Evolutionary conservation across 352 stramenopile genomes (phyloP).

Genomic region (Phytopythium helicoides): DNA sequence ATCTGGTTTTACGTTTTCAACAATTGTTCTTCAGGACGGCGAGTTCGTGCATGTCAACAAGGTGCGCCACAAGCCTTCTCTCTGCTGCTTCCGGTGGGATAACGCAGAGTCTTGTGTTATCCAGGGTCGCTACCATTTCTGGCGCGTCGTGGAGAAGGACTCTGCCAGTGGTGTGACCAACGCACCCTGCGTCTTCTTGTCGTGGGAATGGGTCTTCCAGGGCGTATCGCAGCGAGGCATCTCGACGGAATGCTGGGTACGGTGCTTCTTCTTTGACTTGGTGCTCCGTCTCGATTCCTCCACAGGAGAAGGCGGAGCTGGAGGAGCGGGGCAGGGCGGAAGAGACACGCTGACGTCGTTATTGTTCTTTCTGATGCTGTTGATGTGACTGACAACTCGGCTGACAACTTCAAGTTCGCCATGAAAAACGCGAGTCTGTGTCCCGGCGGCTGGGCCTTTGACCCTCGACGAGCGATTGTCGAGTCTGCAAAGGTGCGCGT

Average conservation of each 20-base stretch:
- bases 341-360: slow-evolving; percentile 1
- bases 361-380: slow-evolving; percentile 3
- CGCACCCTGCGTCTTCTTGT: slow-evolving; percentile 72
- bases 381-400: slow-evolving; percentile 1
- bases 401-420: slow-evolving; percentile 44
- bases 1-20: slow-evolving; percentile 71
- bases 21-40: slow-evolving; percentile 67
- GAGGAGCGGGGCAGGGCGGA: not conserved
- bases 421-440: slow-evolving; percentile 80
- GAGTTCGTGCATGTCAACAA: slow-evolving; percentile 88
- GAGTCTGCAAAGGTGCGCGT: slow-evolving; percentile 61
- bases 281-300: not conserved
- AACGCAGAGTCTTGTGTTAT: slow-evolving; percentile 7
- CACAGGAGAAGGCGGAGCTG: too few species aligned
- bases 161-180: slow-evolving; percentile 28
- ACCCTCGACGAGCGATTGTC: slow-evolving; percentile 68
- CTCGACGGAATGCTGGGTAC: slow-evolving; percentile 79
- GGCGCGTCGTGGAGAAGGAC: slow-evolving; percentile 66
- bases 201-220: slow-evolving; percentile 86
- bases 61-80: slow-evolving; percentile 15
- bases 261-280: not conserved
- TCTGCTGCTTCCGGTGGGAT: not conserved
- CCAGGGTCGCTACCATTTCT: slow-evolving; percentile 78
- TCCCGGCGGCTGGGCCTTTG: slow-evolving; percentile 61
- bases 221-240: slow-evolving; percentile 79